phyloP scores from a whole-genome alignment of 78 protist genomes.

The Monosiga brevicollis region DNA sequence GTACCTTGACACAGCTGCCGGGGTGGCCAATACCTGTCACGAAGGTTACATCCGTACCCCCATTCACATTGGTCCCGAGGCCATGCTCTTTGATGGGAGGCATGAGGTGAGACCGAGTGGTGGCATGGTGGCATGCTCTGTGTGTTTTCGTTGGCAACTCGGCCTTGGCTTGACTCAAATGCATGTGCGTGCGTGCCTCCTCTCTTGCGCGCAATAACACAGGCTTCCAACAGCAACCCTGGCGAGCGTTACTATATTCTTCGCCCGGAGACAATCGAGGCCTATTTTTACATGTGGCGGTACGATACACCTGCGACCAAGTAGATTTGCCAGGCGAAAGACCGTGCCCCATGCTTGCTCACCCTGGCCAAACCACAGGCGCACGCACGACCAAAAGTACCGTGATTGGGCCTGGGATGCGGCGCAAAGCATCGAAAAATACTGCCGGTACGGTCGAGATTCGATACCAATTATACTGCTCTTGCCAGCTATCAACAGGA shows the following conservation, averaged over 20 bases:
- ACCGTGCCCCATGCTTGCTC: too few relatives aligned
- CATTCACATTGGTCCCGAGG: conserved; percentile 52
- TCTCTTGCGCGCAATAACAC: too few relatives aligned
- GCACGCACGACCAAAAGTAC: conserved; percentile 22
- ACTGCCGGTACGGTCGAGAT: background rate
- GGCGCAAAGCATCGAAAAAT: background rate
- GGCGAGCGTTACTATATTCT: conserved; percentile 11
- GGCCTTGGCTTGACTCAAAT: too few relatives aligned
- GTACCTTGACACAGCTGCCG: too few relatives aligned
- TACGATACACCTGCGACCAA: too few relatives aligned
- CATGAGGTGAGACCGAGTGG: too few relatives aligned
- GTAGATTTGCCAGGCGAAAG: too few relatives aligned
- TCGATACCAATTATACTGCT: background rate
- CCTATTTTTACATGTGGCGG: conserved; percentile 26
- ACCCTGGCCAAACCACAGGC: too few relatives aligned
- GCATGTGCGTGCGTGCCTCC: background rate
- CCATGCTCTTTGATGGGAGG: background rate
- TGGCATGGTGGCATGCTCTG: too few relatives aligned
- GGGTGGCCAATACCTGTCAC: too few relatives aligned
- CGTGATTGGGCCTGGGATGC: conserved; percentile 38
- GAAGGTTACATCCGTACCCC: too few relatives aligned
- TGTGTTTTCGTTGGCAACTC: background rate
- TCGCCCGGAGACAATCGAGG: conserved; percentile 56
- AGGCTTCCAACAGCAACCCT: too few relatives aligned
- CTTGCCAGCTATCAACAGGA: background rate